Base-by-base conservation (phyloP, 805 yeast species). In the Myxozyma melibiosi region DNA sequence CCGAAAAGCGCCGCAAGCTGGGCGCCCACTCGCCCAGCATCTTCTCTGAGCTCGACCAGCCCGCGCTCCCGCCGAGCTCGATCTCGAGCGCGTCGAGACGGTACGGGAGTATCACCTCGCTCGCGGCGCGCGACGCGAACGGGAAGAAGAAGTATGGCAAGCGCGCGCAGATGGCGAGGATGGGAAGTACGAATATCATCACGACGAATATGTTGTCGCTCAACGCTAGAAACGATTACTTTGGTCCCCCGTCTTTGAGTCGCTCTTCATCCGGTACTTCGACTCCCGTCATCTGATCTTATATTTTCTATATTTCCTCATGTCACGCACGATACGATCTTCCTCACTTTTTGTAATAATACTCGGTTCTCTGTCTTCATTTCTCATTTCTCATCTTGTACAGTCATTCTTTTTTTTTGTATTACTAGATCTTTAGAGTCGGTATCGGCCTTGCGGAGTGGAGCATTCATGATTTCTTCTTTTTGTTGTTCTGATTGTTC, bases 151-250 rank as follows among this genome's bases (percentile, higher is more conserved):
- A 37, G 7, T 56, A 57, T 20, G 62, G 55, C 20, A 33, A 41
- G 31, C 16, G 52, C 7, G 43, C 48, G 56, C 56, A 57, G 44
- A 3, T 57, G 40, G 33, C 53, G 28, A 18, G 58, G 16, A 46
- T 57, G 57, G 62, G 58, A 7, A 41, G 55, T 13, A 30, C 48
- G 14, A 57, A 57, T 33, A n/a, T n/a, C n/a, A n/a, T n/a, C n/a
- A n/a, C n/a, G n/a, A n/a, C n/a, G 5, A 34, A 45, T 20, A 52
- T 59, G 61, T 37, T 59, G 35, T 57, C 62, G 18, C 41, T 56
- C 11, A 48, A 40, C 16, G 63, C 62, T n/a, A 35, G 58, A 20
- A 28, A 59, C 37, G 61, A 57, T 49, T 59, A 59, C 22, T 59
- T 59, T 20, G 55, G 55, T 4, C 25, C 53, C 30, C 40, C 51